Evolutionary conservation across 2,329 filamentous ascomycete genomes (phyloP).

Genomic region (Fusarium pseudonygamai): DNA sequence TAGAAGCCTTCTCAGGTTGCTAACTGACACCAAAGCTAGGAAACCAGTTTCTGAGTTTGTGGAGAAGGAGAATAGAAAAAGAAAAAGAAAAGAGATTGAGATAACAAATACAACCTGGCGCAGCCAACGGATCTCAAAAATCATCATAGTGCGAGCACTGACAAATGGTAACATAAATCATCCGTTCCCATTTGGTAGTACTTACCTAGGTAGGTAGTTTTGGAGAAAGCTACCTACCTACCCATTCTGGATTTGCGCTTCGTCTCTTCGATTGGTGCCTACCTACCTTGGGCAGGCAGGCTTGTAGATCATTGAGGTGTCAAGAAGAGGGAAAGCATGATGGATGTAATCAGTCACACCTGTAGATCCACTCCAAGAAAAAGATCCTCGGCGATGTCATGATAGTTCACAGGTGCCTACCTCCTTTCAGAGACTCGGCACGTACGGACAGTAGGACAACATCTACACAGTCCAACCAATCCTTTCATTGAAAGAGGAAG

Average conservation of each 20-base stretch:
- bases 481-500: neutral
- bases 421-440: neutral
- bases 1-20: neutral
- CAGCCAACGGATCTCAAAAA: neutral
- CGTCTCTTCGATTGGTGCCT: neutral
- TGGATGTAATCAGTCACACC: neutral
- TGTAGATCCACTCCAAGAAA: slow-evolving; percentile 5
- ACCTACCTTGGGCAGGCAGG: neutral
- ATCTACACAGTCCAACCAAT: slow-evolving; percentile 5
- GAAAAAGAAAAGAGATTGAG: neutral
- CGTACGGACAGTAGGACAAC: neutral
- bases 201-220: neutral
- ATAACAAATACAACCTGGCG: neutral
- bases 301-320: neutral
- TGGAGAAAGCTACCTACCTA: neutral
- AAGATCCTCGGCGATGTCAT: slow-evolving; percentile 1
- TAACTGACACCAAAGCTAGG: slow-evolving; percentile 9
- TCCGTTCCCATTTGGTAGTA: no score
- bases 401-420: neutral
- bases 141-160: neutral
- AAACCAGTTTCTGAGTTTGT: neutral
- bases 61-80: neutral
- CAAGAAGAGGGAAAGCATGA: neutral
- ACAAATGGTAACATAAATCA: neutral
- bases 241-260: neutral